These are phyloP conservation scores for Stellera chamaejasme DNA, from an alignment of 345 rosid genomes.

Conservation along the genomic window DNA sequence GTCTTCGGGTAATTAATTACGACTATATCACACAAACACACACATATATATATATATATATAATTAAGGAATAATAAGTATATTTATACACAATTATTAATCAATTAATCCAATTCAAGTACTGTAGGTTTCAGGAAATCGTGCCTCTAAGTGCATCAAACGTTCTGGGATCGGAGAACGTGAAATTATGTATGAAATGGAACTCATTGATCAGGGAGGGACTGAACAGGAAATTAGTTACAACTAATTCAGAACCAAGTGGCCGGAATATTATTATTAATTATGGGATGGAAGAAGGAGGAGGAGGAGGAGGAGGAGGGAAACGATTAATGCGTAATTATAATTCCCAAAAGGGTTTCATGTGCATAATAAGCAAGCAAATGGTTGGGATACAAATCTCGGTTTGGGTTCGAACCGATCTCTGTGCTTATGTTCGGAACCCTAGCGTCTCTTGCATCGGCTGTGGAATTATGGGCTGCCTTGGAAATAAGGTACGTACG, in stretches of 20 bases:
- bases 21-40: no score
- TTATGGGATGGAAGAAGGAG: no score
- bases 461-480: slow-evolving; percentile 77
- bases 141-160: slow-evolving; percentile 62
- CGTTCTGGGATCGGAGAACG: slow-evolving; percentile 55
- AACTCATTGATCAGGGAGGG: slow-evolving; percentile 54
- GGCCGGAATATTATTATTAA: background rate
- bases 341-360: slow-evolving; percentile 13
- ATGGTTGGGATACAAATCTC: slow-evolving; percentile 75
- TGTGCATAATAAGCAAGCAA: slow-evolving; percentile 61
- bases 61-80: background rate
- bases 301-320: background rate
- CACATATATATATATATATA: no score
- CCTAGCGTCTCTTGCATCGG: slow-evolving; percentile 72
- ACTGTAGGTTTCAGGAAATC: slow-evolving; percentile 63
- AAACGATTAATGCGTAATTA: no score
- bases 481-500: slow-evolving; percentile 58
- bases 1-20: slow-evolving; percentile 57
- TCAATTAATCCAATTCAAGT: background rate
- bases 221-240: slow-evolving; percentile 29
- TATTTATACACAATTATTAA: no score
- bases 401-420: slow-evolving; percentile 59
- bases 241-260: background rate
- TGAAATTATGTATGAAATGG: slow-evolving; percentile 47
- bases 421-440: slow-evolving; percentile 36